phyloP scores from a whole-genome alignment of 2,329 filamentous ascomycete species.

The Penicillium brevicompactum region DNA sequence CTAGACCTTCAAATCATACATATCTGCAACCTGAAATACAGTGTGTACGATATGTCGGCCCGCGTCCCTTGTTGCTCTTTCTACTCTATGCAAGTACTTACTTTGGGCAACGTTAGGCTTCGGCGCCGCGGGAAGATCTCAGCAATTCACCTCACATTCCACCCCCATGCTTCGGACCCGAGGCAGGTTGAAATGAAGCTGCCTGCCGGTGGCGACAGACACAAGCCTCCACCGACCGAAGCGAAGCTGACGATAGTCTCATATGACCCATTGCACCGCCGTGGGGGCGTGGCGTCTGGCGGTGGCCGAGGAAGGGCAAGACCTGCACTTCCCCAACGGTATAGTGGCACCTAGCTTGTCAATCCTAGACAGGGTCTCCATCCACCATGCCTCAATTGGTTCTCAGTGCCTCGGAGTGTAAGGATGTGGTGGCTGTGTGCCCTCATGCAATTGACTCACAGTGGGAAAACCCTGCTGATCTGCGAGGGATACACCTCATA shows the following conservation, averaged over 20 bases:
- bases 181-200: background rate
- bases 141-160: background rate
- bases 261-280: background rate
- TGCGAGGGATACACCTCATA: background rate
- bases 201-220: conserved; percentile 17
- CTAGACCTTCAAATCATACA: too few relatives aligned
- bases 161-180: background rate
- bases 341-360: background rate
- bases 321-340: background rate
- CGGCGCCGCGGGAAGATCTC: too few relatives aligned
- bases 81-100: too few relatives aligned
- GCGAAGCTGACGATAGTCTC: background rate
- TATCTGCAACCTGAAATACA: too few relatives aligned
- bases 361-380: background rate
- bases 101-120: too few relatives aligned
- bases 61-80: too few relatives aligned
- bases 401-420: background rate
- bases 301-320: background rate
- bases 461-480: background rate
- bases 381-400: background rate
- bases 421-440: background rate
- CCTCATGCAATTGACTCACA: background rate
- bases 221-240: background rate
- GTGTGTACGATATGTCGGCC: too few relatives aligned
- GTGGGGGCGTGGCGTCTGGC: conserved; percentile 17